These are phyloP conservation scores for Juncus effusus DNA, from an alignment of 176 grass and related monocot species.

Conservation along the genomic window DNA sequence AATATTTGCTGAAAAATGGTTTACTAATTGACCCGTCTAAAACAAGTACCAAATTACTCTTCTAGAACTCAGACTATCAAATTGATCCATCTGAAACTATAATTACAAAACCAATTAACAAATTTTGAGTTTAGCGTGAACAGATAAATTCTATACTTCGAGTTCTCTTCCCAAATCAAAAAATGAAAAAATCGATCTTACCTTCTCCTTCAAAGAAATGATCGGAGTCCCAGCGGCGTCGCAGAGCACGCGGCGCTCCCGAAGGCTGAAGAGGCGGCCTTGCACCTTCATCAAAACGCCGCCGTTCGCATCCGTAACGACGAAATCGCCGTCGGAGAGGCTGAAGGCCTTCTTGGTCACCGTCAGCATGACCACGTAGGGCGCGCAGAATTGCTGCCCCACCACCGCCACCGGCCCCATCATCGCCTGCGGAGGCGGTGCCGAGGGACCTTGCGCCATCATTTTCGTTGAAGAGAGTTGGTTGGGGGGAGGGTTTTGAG, in stretches of 20 bases:
- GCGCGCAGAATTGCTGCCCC: constrained; percentile 35
- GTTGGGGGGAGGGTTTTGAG: neutral
- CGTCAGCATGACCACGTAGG: constrained; percentile 31
- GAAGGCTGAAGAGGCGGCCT: constrained; percentile 35
- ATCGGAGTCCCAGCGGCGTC: constrained; percentile 31
- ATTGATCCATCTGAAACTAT: too few species aligned
- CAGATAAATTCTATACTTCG: too few species aligned
- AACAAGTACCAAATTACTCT: too few species aligned
- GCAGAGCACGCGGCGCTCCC: constrained; percentile 30
- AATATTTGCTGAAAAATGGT: too few species aligned
- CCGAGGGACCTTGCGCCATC: neutral
- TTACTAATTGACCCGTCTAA: too few species aligned
- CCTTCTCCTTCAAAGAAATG: constrained; percentile 38
- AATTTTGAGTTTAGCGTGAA: too few species aligned
- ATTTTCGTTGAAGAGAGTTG: neutral
- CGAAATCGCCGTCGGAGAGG: constrained; percentile 34
- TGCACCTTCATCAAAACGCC: constrained; percentile 41
- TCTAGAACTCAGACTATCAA: too few species aligned
- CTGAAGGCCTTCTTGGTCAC: constrained; percentile 41
- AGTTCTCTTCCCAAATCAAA: neutral
- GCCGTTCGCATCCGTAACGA: constrained; percentile 38
- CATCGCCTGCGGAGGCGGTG: neutral
- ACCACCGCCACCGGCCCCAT: constrained; percentile 25
- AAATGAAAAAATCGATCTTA: neutral
- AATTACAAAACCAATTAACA: too few species aligned